Evolutionary conservation across 805 yeast species (phyloP), one percentile per base, ranked within the genome.

Genomic region (Myxozyma sirexii): DNA sequence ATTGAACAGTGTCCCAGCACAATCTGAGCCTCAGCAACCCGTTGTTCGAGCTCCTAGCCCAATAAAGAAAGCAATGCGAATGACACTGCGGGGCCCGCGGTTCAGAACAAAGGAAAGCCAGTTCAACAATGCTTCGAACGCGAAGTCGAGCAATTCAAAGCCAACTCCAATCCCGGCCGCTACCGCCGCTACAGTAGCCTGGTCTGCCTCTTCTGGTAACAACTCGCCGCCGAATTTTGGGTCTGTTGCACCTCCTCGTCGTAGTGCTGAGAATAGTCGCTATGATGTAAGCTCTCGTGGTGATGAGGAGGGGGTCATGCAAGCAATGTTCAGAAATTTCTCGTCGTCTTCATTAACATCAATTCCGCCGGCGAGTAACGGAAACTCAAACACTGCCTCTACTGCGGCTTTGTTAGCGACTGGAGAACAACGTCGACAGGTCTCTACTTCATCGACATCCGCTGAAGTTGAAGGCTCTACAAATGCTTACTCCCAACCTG

Each of bases 51-150:
- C 66, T 7, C 51, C 50, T 19, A 54, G 60, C 39, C 66, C 66
- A 27, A 50, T 47, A 15, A 62, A 59, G 46, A 62, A 62, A 27
- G 45, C 66, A 37, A 62, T 62, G 66, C 58, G 57, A 4, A 62
- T 62, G 66, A 62, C 66, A 1, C 27, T 62, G 19, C 58, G 66
- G 13, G 66, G 61, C 4, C 58, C 60, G 23, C 56, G 46, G 44
- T 38, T 26, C 26, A 47, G 49, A n/a, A 61, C 54, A 48, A 61
- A 60, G 46, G 56, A 54, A 4, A 15, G 26, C 37, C 49, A 44
- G 35, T 10, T 24, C 15, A 46, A 7, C 12, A 46, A 7, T 24
- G 13, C 31, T 24, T 23, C 31, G 31, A 37, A 6, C 17, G 15
- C 43, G 13, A 48, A 48, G 43, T 10, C 53, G 4, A 31, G 43